Percentiles rank a stretch among this genome's conserved stretches.
Evolutionary conservation across 2,329 filamentous ascomycete genomes (phyloP).

Genomic region (Reticulascus tulasneorum): DNA sequence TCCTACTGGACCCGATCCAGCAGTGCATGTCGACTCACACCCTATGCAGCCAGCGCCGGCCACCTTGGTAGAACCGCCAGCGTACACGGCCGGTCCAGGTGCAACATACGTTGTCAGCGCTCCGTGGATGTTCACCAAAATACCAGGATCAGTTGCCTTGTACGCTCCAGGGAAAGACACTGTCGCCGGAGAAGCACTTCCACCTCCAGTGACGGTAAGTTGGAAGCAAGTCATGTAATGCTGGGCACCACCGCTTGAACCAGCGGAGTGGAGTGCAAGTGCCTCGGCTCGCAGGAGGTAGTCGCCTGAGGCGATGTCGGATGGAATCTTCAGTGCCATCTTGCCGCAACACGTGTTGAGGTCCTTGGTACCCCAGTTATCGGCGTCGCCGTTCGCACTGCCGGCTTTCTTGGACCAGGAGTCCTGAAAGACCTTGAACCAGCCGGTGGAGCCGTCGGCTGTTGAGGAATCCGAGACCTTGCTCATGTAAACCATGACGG

Average conservation of each 20-base stretch:
- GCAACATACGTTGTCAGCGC: slow-evolving; percentile 34
- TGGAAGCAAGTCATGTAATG: slow-evolving; percentile 28
- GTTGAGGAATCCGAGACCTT: slow-evolving; percentile 43
- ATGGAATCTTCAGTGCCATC: slow-evolving; percentile 30
- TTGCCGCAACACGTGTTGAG: slow-evolving; percentile 13
- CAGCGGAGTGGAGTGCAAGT: slow-evolving; percentile 45
- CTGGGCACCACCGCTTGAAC: slow-evolving; percentile 32
- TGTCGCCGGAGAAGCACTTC: slow-evolving; percentile 17
- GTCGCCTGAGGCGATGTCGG: slow-evolving; percentile 42
- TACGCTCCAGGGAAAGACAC: slow-evolving; percentile 15
- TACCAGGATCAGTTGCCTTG: slow-evolving; percentile 33
- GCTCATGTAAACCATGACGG: slow-evolving; percentile 43
- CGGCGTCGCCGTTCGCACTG: slow-evolving; percentile 27
- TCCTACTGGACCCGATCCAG: slow-evolving; percentile 24
- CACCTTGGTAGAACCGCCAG: slow-evolving; percentile 34
- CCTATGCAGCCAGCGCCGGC: slow-evolving; percentile 36
- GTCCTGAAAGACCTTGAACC: slow-evolving; percentile 50
- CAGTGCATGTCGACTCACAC: slow-evolving; percentile 35
- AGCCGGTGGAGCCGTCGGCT: slow-evolving; percentile 37
- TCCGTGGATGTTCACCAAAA: slow-evolving; percentile 44
- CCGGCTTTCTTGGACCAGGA: slow-evolving; percentile 24
- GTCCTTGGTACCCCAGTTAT: slow-evolving; percentile 13
- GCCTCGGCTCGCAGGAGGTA: slow-evolving; percentile 52
- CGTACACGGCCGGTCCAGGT: slow-evolving; percentile 39
- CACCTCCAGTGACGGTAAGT: slow-evolving; percentile 21